Base-by-base conservation (phyloP, 768 basidiomycete species). In the Trametes meyenii region DNA sequence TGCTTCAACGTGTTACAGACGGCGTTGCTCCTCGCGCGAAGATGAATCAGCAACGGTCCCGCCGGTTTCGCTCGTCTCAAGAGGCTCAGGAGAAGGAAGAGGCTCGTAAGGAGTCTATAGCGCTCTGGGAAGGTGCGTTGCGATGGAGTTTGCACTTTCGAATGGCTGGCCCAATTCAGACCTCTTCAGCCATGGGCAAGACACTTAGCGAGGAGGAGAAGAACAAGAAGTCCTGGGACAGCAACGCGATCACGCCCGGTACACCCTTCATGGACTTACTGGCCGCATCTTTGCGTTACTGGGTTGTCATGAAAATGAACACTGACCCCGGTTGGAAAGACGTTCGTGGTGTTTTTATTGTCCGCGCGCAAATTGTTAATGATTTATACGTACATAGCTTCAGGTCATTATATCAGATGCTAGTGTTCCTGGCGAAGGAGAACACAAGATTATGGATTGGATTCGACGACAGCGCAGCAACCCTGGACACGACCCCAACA, bases 361-460 rank as follows among this genome's bases (percentile, higher is more conserved):
- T 43, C 3, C 44, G 3, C 36, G 44, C n/a, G 21, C 8, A 17
- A 7, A 6, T 26, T 17, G 29, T 11, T 44, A 26, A 12, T 16
- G 29, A 21, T 19, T 51, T 0, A 14, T 5, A 23, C 36, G 10
- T 29, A 33, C 2, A 55, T 66, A 96, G 95, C 82, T 99, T 42
- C 87, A 98, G 81, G 90, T 99, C 53, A 87, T 98, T 66, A 93
- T 99, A 57, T 99, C 97, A 5, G 97, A 99, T 67, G 93, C 97
- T 1, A 87, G 90, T 57, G 97, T 98, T 13, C 96, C 97, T 1
- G 97, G 97, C 67, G 97, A 99, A 76, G 97, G 97, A 72, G 97
- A 99, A 73, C 97, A 99, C 75, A 99, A 99, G 79, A 98, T 99
- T 65, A 98, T 99, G 95, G 97, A 98, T 73, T 98, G 85, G 73